phyloP scores from a whole-genome alignment of 192 early-diverging fungal species.

The Coemansia sp. region DNA sequence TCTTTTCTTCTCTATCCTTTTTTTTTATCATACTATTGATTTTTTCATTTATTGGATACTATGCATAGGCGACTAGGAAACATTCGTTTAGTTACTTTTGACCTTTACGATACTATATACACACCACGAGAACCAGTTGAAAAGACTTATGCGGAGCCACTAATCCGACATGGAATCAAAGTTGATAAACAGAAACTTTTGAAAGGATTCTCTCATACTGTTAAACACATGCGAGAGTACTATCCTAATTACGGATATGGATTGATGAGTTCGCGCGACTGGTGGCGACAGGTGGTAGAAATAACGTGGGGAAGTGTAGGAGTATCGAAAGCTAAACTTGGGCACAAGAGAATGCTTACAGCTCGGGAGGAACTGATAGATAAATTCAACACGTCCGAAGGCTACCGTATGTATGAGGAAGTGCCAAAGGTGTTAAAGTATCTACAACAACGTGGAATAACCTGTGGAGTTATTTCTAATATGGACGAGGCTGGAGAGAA shows the following conservation, averaged over 20 bases:
- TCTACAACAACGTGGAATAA: slow-evolving; percentile 50
- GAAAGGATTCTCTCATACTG: slow-evolving; percentile 40
- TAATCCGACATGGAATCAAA: slow-evolving; percentile 46
- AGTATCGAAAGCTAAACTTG: slow-evolving; percentile 1
- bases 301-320: slow-evolving; percentile 50
- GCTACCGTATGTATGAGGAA: slow-evolving; percentile 60
- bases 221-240: slow-evolving; percentile 33
- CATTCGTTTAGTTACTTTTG: slow-evolving; percentile 63
- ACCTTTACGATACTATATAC: slow-evolving; percentile 64
- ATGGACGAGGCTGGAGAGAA: slow-evolving; percentile 60
- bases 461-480: slow-evolving; percentile 62
- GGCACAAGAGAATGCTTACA: neutral
- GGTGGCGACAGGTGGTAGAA: slow-evolving; percentile 60
- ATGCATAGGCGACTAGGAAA: slow-evolving; percentile 25
- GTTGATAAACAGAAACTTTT: slow-evolving; percentile 30
- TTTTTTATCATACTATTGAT: slow-evolving; percentile 6
- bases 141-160: slow-evolving; percentile 32
- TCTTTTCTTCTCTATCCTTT: slow-evolving; percentile 10
- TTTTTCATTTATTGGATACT: neutral
- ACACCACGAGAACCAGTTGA: slow-evolving; percentile 45
- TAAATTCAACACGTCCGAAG: slow-evolving; percentile 50
- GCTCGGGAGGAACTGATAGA: slow-evolving; percentile 44
- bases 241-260: slow-evolving; percentile 58
- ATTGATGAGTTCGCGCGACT: slow-evolving; percentile 49
- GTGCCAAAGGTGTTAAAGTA: slow-evolving; percentile 50